phyloP scores from a whole-genome alignment of 352 stramenopile species.

The Phytophthora capsici region DNA sequence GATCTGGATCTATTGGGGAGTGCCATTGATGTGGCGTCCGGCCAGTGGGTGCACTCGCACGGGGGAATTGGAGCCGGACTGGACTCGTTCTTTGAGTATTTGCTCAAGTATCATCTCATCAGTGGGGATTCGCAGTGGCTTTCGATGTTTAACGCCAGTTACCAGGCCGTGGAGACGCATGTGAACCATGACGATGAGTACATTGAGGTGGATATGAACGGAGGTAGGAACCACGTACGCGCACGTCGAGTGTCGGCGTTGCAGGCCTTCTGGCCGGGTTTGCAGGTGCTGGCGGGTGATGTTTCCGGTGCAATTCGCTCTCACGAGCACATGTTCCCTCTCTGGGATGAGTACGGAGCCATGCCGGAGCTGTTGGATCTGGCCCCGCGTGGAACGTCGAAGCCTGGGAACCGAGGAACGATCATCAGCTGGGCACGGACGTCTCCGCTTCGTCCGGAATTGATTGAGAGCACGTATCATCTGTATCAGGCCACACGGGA shows the following conservation, averaged over 20 bases:
- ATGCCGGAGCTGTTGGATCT: slow-evolving; percentile 96
- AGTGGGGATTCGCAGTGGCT: slow-evolving; percentile 93
- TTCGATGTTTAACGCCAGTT: slow-evolving; percentile 92
- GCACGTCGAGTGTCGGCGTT: slow-evolving; percentile 84
- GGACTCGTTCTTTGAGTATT: slow-evolving; percentile 98
- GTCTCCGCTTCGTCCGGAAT: slow-evolving; percentile 96
- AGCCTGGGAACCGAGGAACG: slow-evolving; percentile 37
- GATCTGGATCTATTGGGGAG: slow-evolving; percentile 94
- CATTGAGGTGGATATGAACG: slow-evolving; percentile 90
- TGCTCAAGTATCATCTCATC: slow-evolving; percentile 98
- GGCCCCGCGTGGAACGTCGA: slow-evolving; percentile 29
- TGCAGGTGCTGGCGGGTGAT: slow-evolving; percentile 96
- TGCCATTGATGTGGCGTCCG: slow-evolving; percentile 93
- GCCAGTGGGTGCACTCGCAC: slow-evolving; percentile 79
- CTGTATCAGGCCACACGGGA: slow-evolving; percentile 92
- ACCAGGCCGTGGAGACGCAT: slow-evolving; percentile 77
- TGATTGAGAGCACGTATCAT: slow-evolving; percentile 98
- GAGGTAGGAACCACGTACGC: slow-evolving; percentile 60
- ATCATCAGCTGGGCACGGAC: slow-evolving; percentile 83
- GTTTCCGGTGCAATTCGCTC: slow-evolving; percentile 88
- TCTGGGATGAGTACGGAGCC: slow-evolving; percentile 95
- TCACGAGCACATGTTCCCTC: slow-evolving; percentile 94
- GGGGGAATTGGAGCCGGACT: slow-evolving; percentile 93
- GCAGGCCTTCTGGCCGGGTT: slow-evolving; percentile 97
- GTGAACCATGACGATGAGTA: slow-evolving; percentile 81